Evolutionary conservation across 78 protist genomes (phyloP).

Genomic region (Speleostelium caveatum): DNA sequence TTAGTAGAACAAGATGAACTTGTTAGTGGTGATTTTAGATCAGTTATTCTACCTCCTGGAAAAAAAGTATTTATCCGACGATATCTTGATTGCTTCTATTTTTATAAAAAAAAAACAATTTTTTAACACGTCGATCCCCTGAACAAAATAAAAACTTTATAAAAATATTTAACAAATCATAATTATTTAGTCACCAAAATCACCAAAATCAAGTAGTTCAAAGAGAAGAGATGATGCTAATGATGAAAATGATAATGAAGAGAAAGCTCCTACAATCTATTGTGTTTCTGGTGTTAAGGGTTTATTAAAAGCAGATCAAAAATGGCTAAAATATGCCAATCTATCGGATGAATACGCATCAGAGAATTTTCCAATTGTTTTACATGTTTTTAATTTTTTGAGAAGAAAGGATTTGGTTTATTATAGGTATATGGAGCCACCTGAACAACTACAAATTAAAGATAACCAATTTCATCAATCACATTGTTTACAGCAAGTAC

Average conservation of each 20-base stretch:
- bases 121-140: too few species aligned
- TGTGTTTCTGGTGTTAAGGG: constrained; percentile 42
- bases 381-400: constrained; percentile 33
- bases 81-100: too few species aligned
- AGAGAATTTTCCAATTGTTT: constrained; percentile 2
- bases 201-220: neutral
- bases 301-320: constrained; percentile 34
- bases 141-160: neutral
- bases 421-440: constrained; percentile 47
- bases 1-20: neutral
- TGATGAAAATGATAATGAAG: constrained; percentile 27
- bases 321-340: constrained; percentile 13
- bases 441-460: constrained; percentile 22
- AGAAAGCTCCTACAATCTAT: constrained; percentile 17
- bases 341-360: neutral
- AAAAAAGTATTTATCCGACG: too few species aligned
- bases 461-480: neutral
- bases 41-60: neutral
- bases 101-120: too few species aligned
- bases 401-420: constrained; percentile 47
- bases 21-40: neutral
- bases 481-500: neutral
- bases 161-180: neutral
- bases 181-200: too few species aligned
- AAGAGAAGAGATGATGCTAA: neutral